phyloP scores from a whole-genome alignment of 805 yeast genomes.

The Pichia exigua region DNA sequence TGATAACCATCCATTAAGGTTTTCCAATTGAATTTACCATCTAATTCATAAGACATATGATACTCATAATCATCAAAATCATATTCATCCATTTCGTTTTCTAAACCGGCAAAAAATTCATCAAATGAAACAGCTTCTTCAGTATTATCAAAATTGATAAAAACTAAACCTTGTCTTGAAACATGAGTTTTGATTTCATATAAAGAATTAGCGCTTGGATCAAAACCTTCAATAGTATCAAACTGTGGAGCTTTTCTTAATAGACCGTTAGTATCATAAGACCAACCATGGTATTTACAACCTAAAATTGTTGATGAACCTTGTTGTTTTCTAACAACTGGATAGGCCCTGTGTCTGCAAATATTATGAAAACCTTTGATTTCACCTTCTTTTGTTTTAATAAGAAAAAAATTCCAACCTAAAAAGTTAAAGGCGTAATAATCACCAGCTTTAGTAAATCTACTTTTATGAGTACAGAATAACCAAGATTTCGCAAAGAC shows the following conservation, averaged over 20 bases:
- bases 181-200: conserved; percentile 47
- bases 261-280: conserved; percentile 52
- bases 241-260: conserved; percentile 57
- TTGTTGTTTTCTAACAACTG: conserved; percentile 49
- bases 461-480: conserved; percentile 42
- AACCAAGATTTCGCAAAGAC: conserved; percentile 52
- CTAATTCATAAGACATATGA: conserved; percentile 57
- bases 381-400: conserved; percentile 44
- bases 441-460: conserved; percentile 52
- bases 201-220: conserved; percentile 46
- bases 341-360: conserved; percentile 60
- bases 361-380: conserved; percentile 57
- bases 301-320: conserved; percentile 54
- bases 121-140: conserved; percentile 40
- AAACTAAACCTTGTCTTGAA: conserved; percentile 50
- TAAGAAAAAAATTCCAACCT: conserved; percentile 49
- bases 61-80: conserved; percentile 56
- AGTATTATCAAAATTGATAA: conserved; percentile 44
- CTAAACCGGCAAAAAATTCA: conserved; percentile 44
- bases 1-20: conserved; percentile 63
- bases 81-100: conserved; percentile 45
- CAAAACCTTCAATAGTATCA: conserved; percentile 51
- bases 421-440: conserved; percentile 42
- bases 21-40: conserved; percentile 60
- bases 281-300: conserved; percentile 61